Conservation (phyloP, 805 yeast genomes). For the Metschnikowia chrysomelidarum region DNA sequence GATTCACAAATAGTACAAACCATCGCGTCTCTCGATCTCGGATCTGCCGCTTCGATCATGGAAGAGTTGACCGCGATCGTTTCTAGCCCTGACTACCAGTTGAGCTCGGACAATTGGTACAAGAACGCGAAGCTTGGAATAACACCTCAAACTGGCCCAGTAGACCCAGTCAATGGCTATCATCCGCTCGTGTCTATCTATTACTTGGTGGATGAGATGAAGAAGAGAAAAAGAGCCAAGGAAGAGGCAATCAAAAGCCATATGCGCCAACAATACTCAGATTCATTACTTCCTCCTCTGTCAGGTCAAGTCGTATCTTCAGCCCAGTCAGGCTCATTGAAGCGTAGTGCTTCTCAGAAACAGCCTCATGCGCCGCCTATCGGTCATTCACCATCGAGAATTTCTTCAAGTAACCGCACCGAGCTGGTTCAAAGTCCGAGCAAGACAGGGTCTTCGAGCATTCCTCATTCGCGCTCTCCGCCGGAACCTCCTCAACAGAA, state of each 20-base stretch:
- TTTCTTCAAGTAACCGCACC: conserved; percentile 2
- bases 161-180: conserved; percentile 80
- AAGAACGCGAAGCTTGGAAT: conserved; percentile 38
- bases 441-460: conserved; percentile 1
- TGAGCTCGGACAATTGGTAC: conserved; percentile 63
- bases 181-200: conserved; percentile 90
- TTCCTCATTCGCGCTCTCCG: conserved; percentile 8
- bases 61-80: conserved; percentile 58
- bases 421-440: conserved; percentile 3
- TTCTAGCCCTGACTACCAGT: conserved; percentile 61
- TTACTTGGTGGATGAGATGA: conserved; percentile 81
- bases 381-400: conserved; percentile 2
- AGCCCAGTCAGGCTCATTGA: conserved; percentile 26
- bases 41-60: conserved; percentile 57
- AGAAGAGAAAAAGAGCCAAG: conserved; percentile 64
- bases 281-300: conserved; percentile 3
- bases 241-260: conserved; percentile 42
- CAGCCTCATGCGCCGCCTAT: not conserved
- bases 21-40: conserved; percentile 78
- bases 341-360: conserved; percentile 5
- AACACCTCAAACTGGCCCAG: conserved; percentile 29
- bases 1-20: conserved; percentile 66
- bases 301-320: conserved; percentile 9
- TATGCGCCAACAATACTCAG: conserved; percentile 22
- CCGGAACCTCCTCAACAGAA: conserved; percentile 11